Base-by-base conservation (phyloP, 176 grass and related monocot genomes). In the Rhynchospora breviuscula region DNA sequence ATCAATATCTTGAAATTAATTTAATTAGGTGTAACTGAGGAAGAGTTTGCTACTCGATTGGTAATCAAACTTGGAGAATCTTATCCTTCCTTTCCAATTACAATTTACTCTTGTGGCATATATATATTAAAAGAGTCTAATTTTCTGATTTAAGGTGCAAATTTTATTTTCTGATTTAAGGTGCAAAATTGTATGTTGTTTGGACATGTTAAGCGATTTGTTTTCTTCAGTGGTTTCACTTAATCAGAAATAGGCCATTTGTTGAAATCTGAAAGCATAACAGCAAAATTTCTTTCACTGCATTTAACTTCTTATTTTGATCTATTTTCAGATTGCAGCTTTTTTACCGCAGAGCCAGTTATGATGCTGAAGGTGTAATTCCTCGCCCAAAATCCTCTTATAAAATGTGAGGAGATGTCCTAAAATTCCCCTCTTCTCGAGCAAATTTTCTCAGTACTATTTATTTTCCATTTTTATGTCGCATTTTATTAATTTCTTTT, bases 281-380 rank as follows among this genome's bases (percentile, higher is more conserved):
- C 45, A 43, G 23, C 1, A 75, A 5, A 52, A 54, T 52, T 76
- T 53, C 49, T 17, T 15, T 29, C 49, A 56, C 29, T 56, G 23
- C 13, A 77, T 53, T 56, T 56, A 17, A 77, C 21, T 56, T 77
- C 67, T 77, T 77, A 56, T 31, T 18, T 57, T 48, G 73, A 2
- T 77, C 21, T 84, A 18, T 84, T 74, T 82, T 22, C 85, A 98
- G 95, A 98, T 98, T 79, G 93, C 93, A 68, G 93, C 91, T 56
- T 98, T 56, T 98, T 98, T 84, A 95, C 95, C 74, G 93, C 89
- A 71, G 91, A 95, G 83, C 91, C 96, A 81, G 96, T 98, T 63
- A 93, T 98, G 89, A 91, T 85, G 96, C 93, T 83, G 96, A 91
- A 82, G 93, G 96, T 89, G 96, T 98, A 80, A 95, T 95, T 43